phyloP scores from a whole-genome alignment of 176 grass and related monocot species.

The Hordeum vulgare region MorexV3_pseudomolecules_assembly NC_058519.1:589372441-589372940 shows the following conservation, averaged over 20 bases:
- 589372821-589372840: slow-evolving; percentile 19
- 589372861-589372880: slow-evolving; percentile 35
- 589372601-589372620: too few relatives aligned
- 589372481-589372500: neutral
- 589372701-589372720: neutral
- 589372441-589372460: too few relatives aligned
- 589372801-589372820: slow-evolving; percentile 14
- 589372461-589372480: too few relatives aligned
- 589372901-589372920: neutral
- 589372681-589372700: neutral
- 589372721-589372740: neutral
- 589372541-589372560: neutral
- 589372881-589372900: slow-evolving; percentile 15
- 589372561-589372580: too few relatives aligned
- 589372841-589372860: slow-evolving; percentile 39
- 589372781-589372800: neutral
- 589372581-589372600: too few relatives aligned
- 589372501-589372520: neutral
- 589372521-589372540: neutral
- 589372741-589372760: neutral
- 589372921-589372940: neutral
- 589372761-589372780: neutral
- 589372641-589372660: neutral
- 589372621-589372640: too few relatives aligned
- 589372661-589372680: neutral